Evolutionary conservation across 75 land plant species (phyloP), one percentile per base, ranked within the genome.

Genomic region (Pseudotsuga menziesii): DNA sequence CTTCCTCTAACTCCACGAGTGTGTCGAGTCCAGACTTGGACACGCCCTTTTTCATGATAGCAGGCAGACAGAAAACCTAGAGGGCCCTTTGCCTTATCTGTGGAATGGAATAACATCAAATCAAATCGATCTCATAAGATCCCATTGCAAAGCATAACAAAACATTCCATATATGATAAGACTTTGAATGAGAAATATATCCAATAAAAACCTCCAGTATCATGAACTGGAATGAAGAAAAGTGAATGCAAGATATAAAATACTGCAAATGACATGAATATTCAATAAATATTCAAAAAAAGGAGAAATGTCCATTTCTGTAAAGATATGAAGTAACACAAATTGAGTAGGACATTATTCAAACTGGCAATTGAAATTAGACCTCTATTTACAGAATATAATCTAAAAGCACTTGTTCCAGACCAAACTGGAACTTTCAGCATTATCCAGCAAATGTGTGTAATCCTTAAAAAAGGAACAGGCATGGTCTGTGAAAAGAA

Each of bases 1-100:
- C 72, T 72, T 35, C 86, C 86, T 67, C 86, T 79, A 67, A 81
- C 67, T 36, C 86, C 86, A 81, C 74, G 86, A 26, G 86, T 56
- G 74, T 84, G 86, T 26, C 86, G 79, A 44, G 86, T 84, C 86
- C 86, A 84, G 48, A 84, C 80, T 69, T 82, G 85, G 17, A 84
- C 72, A 57, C 80, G 79, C 8, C 56, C 57, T 73, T 72, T 61
- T 61, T 81, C 54, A 14, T 77, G 55, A 78, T 84, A 84, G 80
- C 86, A 84, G 63, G 64, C 61, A 19, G 83, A 79, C 56, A 84
- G 75, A 61, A 81, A 83, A 17, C 80, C 57, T 57, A 84, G 56
- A 27, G 86, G 86, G 32, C 86, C 86, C 44, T 76, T 82, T 6
- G 64, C 32, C 54, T 84, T 84, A 64, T 81, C 86, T 84, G 76